These are phyloP conservation scores for Carallia pectinifolia DNA, from an alignment of 345 rosid genomes.

Conservation along the genomic window DNA sequence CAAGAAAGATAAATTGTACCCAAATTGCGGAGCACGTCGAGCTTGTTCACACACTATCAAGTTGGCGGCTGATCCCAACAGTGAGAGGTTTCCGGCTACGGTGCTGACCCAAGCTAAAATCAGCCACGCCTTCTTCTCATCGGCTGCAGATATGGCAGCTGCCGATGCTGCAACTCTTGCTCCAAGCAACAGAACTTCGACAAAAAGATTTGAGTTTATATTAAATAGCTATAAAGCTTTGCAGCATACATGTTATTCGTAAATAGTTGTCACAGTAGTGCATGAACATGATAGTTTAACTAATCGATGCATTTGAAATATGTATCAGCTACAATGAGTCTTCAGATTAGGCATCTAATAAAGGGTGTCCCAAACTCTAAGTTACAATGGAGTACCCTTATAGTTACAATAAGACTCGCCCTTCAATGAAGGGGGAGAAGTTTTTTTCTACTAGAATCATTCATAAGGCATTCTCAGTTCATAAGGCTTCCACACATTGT, in stretches of 20 bases:
- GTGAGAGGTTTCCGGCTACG: slow-evolving; percentile 74
- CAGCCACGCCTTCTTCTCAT: slow-evolving; percentile 86
- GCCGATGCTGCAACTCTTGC: slow-evolving; percentile 72
- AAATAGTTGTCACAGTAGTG: not conserved
- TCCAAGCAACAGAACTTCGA: slow-evolving; percentile 71
- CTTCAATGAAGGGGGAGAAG: no score
- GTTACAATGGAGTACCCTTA: no score
- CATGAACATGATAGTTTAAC: not conserved
- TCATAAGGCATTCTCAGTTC: no score
- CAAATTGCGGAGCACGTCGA: slow-evolving; percentile 41
- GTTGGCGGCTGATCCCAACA: slow-evolving; percentile 85
- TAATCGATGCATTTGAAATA: no score
- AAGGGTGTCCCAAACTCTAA: no score
- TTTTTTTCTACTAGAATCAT: no score
- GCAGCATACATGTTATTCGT: not conserved
- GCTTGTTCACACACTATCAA: slow-evolving; percentile 92
- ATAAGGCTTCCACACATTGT: no score
- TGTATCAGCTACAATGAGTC: no score
- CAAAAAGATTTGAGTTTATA: not conserved
- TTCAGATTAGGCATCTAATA: no score
- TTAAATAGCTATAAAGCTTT: not conserved
- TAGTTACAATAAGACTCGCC: no score
- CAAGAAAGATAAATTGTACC: slow-evolving; percentile 66
- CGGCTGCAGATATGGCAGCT: slow-evolving; percentile 41
- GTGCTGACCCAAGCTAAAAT: slow-evolving; percentile 88